These are phyloP conservation scores for Ustilago lituana DNA, from an alignment of 1,284 basidiomycete genomes.

Conservation along the genomic window DNA sequence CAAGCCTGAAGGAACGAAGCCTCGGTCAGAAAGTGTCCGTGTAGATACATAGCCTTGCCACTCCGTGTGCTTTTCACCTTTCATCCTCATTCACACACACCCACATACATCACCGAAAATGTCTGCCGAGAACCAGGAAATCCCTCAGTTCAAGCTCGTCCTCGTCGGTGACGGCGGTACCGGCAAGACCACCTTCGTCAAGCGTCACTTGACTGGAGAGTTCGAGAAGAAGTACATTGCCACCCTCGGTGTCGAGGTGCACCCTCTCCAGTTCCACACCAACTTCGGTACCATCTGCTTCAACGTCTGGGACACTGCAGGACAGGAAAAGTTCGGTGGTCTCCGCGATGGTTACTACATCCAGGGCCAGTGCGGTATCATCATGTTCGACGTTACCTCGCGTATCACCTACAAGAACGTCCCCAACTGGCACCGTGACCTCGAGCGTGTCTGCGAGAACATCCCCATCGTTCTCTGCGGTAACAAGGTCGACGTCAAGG, in stretches of 20 bases:
- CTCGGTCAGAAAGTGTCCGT: slow-evolving; percentile 7
- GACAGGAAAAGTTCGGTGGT: slow-evolving; percentile 91
- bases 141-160: slow-evolving; percentile 98
- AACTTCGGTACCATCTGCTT: slow-evolving; percentile 99
- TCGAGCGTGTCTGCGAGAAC: slow-evolving; percentile 99
- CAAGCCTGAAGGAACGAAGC: too few relatives aligned
- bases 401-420: slow-evolving; percentile 99
- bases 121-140: slow-evolving; percentile 61
- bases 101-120: slow-evolving; percentile 12
- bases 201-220: slow-evolving; percentile 95
- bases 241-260: slow-evolving; percentile 98
- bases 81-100: slow-evolving; percentile 3
- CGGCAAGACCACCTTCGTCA: slow-evolving; percentile 74
- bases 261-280: slow-evolving; percentile 93
- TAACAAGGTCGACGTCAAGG: slow-evolving; percentile 99
- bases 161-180: slow-evolving; percentile 99
- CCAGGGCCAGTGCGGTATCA: slow-evolving; percentile 95
- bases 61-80: slow-evolving; percentile 1
- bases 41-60: slow-evolving; percentile 21
- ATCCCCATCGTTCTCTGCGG: slow-evolving; percentile 99
- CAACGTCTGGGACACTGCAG: slow-evolving; percentile 99
- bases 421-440: slow-evolving; percentile 99
- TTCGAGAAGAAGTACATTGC: slow-evolving; percentile 99
- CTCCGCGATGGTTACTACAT: slow-evolving; percentile 67
- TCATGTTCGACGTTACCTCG: slow-evolving; percentile 99